phyloP scores from a whole-genome alignment of 495 filamentous ascomycete species.

The Penicillium argentinense region DNA sequence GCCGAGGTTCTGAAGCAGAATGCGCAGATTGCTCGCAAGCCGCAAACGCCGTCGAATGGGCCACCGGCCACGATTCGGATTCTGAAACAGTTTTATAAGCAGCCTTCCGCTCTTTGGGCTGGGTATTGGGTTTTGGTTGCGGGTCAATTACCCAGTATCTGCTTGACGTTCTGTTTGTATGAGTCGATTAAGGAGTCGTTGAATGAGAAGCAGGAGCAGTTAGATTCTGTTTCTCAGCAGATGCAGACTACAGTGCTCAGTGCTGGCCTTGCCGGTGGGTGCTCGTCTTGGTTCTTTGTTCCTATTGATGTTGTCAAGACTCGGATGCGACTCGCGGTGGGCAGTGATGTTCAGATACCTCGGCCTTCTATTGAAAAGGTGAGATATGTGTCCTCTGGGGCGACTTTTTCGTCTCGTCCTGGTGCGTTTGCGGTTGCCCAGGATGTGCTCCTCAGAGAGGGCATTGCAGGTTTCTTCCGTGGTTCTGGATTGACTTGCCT shows the following conservation, averaged over 20 bases:
- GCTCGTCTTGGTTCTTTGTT: constrained; percentile 11
- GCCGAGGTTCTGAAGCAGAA: constrained; percentile 16
- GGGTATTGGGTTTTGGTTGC: constrained; percentile 8
- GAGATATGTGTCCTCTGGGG: background rate
- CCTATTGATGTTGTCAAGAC: constrained; percentile 13
- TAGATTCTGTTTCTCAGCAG: background rate
- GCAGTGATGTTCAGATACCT: background rate
- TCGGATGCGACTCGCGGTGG: constrained; percentile 11
- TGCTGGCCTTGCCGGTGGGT: constrained; percentile 5
- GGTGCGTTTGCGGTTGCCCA: constrained; percentile 4
- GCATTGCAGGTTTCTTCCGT: constrained; percentile 9
- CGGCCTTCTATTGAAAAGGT: background rate
- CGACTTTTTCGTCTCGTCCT: background rate
- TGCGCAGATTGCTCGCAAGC: constrained; percentile 8
- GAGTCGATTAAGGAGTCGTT: constrained; percentile 11
- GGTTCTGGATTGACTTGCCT: constrained; percentile 12
- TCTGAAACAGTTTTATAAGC: background rate
- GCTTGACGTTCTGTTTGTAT: constrained; percentile 12
- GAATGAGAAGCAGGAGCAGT: background rate
- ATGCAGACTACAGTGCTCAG: constrained; percentile 1
- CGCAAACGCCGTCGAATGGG: background rate
- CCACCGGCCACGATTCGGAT: background rate
- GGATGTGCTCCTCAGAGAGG: constrained; percentile 6
- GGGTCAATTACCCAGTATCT: constrained; percentile 10
- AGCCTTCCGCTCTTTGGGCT: constrained; percentile 6